These are phyloP conservation scores for Trebouxia gelatinosa DNA, from an alignment of 163 green algal genomes.

Conservation along the genomic window DNA sequence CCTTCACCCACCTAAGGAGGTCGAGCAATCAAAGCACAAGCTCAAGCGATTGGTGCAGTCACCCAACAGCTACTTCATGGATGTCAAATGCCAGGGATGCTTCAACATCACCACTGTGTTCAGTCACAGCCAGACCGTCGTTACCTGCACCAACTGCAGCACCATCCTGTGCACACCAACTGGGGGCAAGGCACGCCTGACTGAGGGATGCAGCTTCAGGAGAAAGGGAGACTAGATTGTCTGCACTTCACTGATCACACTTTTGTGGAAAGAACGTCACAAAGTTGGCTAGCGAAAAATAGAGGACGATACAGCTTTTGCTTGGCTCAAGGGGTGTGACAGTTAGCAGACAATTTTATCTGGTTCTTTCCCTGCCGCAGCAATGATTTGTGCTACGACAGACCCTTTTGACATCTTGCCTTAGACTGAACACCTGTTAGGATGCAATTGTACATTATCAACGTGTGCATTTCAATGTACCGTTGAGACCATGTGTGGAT, in stretches of 20 bases:
- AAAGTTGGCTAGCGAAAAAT: too few species aligned
- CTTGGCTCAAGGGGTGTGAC: too few species aligned
- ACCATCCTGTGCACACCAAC: constrained; percentile 96
- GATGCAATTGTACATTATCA: too few species aligned
- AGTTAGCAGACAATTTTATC: too few species aligned
- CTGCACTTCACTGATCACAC: too few species aligned
- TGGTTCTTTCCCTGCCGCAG: neutral
- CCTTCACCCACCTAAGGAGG: constrained; percentile 91
- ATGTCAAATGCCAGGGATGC: constrained; percentile 99
- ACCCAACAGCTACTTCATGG: constrained; percentile 98
- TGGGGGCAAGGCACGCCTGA: constrained; percentile 88
- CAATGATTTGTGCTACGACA: neutral
- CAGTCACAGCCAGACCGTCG: constrained; percentile 93
- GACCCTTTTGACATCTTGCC: neutral
- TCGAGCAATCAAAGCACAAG: constrained; percentile 98
- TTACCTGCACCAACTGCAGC: constrained; percentile 92
- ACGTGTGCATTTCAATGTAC: too few species aligned
- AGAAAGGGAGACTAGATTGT: constrained; percentile 86
- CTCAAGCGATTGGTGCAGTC: constrained; percentile 94
- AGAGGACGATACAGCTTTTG: too few species aligned
- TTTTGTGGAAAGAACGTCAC: too few species aligned
- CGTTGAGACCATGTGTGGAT: too few species aligned
- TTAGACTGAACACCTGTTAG: neutral
- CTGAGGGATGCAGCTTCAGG: constrained; percentile 92
- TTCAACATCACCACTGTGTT: constrained; percentile 99